A percentile compares a stretch with the other conserved stretches of the same genome.
Evolutionary conservation across 345 rosid species (phyloP).

Genomic region (Corchorus olitorius): DNA sequence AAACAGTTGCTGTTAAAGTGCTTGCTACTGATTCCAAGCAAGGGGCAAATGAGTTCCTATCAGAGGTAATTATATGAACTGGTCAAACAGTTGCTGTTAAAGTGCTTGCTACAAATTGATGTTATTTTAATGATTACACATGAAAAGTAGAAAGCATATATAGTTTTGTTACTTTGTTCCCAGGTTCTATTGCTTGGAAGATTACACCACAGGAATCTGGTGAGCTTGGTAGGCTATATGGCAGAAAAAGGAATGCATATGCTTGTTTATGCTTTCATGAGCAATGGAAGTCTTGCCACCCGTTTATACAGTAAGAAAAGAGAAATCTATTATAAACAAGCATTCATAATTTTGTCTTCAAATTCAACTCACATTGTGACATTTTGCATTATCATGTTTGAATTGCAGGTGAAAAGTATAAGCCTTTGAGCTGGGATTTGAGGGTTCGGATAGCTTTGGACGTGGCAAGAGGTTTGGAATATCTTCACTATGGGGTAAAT

Average conservation of each 20-base stretch:
- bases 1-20: slow-evolving; percentile 67
- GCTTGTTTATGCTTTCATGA: slow-evolving; percentile 48
- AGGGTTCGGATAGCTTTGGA: slow-evolving; percentile 81
- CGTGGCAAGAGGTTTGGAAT: slow-evolving; percentile 94
- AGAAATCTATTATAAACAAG: neutral
- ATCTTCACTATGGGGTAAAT: slow-evolving; percentile 94
- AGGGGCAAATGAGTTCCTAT: slow-evolving; percentile 71
- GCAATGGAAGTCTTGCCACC: slow-evolving; percentile 43
- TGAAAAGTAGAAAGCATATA: neutral
- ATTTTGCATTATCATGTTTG: neutral
- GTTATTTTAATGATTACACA: too few species aligned
- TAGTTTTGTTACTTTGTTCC: slow-evolving; percentile 6
- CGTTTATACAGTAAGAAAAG: slow-evolving; percentile 41
- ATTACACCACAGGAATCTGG: slow-evolving; percentile 71
- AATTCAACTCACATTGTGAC: neutral
- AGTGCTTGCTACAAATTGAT: slow-evolving; percentile 51
- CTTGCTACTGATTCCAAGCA: slow-evolving; percentile 69
- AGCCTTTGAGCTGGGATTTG: slow-evolving; percentile 71
- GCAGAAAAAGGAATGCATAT: slow-evolving; percentile 41
- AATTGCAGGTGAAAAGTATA: slow-evolving; percentile 53
- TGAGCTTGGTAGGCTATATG: slow-evolving; percentile 71
- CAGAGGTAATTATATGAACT: slow-evolving; percentile 48
- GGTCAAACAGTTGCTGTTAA: slow-evolving; percentile 62
- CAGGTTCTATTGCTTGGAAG: slow-evolving; percentile 73
- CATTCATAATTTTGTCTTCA: neutral